Base-by-base conservation (phyloP, 768 basidiomycete species). In the Podaxis pistillaris region DNA sequence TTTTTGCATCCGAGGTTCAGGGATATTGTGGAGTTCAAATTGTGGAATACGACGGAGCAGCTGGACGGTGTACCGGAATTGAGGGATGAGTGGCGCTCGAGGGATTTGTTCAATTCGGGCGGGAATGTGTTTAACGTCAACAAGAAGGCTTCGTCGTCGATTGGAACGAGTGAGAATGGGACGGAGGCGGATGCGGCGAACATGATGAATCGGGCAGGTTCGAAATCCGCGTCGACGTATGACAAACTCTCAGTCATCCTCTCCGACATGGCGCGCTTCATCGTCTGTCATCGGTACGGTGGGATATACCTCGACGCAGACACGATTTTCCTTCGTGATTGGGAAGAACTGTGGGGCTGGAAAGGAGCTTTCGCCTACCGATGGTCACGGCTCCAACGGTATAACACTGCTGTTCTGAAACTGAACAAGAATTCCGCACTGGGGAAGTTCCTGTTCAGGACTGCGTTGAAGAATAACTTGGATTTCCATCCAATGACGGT, bases 401-500 rank as follows among this genome's bases (percentile, higher is more conserved):
- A 98, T 75, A 98, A 98, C 79, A 98, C 96, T 12, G 96, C 97
- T 1, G 94, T 98, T 11, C 82, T 99, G 63, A 93, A 89, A 71
- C 80, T 99, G 79, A 94, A 96, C 83, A 95, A 93, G 73, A 86
- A 86, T 19, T 95, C 93, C 3, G 96, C 96, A 7, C 76, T 99
- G 17, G 96, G 94, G 33, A 90, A 88, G 60, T 96, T 98, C 77
- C 77, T 99, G 57, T 96, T 99, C 83, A 86, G 91, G 50, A 96
- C 96, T 1, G 95, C 96, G 13, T 75, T 99, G 66, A 93, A 91
- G 78, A 98, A 99, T 69, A 86, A 87, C 22, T 74, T 98, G 72
- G 96, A 98, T 75, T 98, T 99, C 76, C 97, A 99, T 70, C 96
- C 96, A 0, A 96, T 96, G 93, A 94, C 91, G 0, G 88, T 99